Conservation (phyloP, 257 asterid genomes). For the Capsicum rhomboideum region DNA sequence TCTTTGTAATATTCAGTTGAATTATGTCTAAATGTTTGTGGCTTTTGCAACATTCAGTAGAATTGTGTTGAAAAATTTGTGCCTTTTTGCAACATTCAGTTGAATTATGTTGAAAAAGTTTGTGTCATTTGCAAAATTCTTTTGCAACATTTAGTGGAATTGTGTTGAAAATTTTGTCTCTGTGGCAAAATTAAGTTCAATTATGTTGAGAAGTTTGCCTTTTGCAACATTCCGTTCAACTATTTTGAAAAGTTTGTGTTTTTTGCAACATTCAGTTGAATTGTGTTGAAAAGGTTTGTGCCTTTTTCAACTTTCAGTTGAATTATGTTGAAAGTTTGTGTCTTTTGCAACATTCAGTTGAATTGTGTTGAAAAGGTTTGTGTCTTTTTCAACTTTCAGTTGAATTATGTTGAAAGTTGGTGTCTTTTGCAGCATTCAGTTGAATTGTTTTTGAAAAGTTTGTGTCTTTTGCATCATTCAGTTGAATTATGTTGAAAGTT, state of each 20-base stretch:
- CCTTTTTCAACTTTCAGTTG: neutral
- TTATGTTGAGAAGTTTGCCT: too few relatives aligned
- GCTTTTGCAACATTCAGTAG: neutral
- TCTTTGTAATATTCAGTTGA: neutral
- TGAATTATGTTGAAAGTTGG: neutral
- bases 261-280: too few relatives aligned
- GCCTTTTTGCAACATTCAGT: too few relatives aligned
- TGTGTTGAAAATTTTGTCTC: too few relatives aligned
- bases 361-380: neutral
- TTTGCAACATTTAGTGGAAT: neutral
- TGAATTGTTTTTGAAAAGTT: neutral
- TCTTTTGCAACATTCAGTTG: neutral
- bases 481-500: neutral
- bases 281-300: too few relatives aligned
- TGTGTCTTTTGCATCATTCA: neutral
- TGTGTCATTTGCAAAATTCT: too few relatives aligned
- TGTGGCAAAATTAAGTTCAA: too few relatives aligned
- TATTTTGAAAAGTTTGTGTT: neutral
- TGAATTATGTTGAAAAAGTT: too few relatives aligned
- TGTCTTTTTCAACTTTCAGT: neutral
- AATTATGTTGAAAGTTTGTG: neutral
- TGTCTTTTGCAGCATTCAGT: neutral
- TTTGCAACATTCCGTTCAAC: neutral
- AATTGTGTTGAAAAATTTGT: neutral
- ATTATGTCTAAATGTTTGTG: neutral